Evolutionary conservation across 768 basidiomycete species (phyloP), one percentile per base, ranked within the genome.

Genomic region (Boletus rufocinnamomeus): DNA sequence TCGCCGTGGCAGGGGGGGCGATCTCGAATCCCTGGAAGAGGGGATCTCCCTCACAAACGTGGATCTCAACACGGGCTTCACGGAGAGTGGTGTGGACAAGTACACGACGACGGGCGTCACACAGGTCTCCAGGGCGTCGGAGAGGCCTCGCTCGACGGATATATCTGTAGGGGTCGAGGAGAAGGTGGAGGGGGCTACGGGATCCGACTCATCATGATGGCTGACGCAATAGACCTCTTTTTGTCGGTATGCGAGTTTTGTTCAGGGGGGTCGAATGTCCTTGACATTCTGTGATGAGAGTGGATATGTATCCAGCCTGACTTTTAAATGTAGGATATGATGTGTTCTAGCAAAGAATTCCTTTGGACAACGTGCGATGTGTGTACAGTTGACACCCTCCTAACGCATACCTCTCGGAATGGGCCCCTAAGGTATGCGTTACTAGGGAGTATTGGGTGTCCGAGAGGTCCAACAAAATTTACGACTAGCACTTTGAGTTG

Each of bases 31-130:
- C n/a, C 7, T n/a, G 6, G 41, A 46, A 0, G 56, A 59, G 2
- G 14, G 8, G 23, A 6, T 60, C 16, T n/a, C 46, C 34, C 41
- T 70, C 44, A 68, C 68, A 19, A 60, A 10, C 14, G 50, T 70
- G 23, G 60, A 69, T 17, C 27, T 64, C 47, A 43, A 55, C 37
- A 56, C 35, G 16, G 41, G 37, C 14, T 19, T 57, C 2, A n/a
- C 56, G 2, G 57, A 57, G 45, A 58, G 41, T 14, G 16, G 19
- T 2, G 28, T 6, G 34, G 56, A 61, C 17, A 43, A 58, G 34
- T 28, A 27, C 16, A 35, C 47, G 19, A 28, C 23, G 34, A 27
- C 28, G 21, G 9, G 7, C 13, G 21, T 21, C 13, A 9, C 27
- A 48, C 37, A 8, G 21, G 14, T 14, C 19, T 50, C 51, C 17